A percentile compares a stretch with the other conserved stretches of the same genome.
Conservation (phyloP, 2,329 filamentous ascomycete genomes). For the Aschersonia sp. region DNA sequence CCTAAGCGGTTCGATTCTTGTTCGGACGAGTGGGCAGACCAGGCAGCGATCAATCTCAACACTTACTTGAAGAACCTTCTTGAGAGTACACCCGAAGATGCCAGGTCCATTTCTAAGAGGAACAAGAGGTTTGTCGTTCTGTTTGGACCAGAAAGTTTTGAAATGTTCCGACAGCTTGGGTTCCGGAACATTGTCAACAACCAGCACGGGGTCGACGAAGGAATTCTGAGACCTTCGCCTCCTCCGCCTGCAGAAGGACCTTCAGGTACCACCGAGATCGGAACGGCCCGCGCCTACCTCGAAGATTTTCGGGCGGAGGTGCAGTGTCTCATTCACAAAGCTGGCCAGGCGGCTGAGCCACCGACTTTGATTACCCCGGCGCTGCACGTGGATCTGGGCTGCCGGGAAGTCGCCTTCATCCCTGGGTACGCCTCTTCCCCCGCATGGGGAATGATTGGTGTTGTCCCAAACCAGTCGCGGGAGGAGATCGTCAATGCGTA, state of each 20-base stretch:
- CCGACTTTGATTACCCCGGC: slow-evolving; percentile 14
- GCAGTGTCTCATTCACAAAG: slow-evolving; percentile 25
- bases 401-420: slow-evolving; percentile 13
- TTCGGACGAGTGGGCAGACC: slow-evolving; percentile 22
- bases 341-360: slow-evolving; percentile 14
- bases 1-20: slow-evolving; percentile 32
- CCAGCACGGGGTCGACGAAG: slow-evolving; percentile 23
- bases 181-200: slow-evolving; percentile 27
- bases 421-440: slow-evolving; percentile 13
- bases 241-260: slow-evolving; percentile 18
- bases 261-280: slow-evolving; percentile 19
- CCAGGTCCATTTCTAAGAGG: slow-evolving; percentile 34
- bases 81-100: slow-evolving; percentile 18
- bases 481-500: slow-evolving; percentile 24
- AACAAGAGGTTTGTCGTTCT: slow-evolving; percentile 42
- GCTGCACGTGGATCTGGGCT: slow-evolving; percentile 18
- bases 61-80: slow-evolving; percentile 37
- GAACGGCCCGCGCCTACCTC: slow-evolving; percentile 29
- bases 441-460: slow-evolving; percentile 21
- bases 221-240: slow-evolving; percentile 19
- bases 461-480: slow-evolving; percentile 19
- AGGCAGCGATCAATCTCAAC: slow-evolving; percentile 30
- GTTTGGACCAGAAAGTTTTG: slow-evolving; percentile 34
- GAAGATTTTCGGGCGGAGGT: slow-evolving; percentile 35
- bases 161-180: slow-evolving; percentile 33